Base-by-base conservation (phyloP, 441 rosid species). In the Gossypium trilobum region DNA sequence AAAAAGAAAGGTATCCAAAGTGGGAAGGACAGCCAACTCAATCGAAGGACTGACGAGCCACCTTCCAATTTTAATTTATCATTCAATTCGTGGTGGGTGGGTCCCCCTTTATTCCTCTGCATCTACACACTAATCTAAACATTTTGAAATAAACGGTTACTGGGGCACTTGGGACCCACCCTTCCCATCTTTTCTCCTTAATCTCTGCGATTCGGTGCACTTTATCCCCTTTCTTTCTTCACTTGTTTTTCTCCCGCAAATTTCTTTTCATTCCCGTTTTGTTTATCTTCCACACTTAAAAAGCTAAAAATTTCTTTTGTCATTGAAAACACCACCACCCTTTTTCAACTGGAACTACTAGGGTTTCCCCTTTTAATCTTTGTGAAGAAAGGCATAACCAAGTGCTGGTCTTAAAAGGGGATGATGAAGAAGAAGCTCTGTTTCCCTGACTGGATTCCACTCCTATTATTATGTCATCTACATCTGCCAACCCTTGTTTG, bases 401-500 rank as follows among this genome's bases (percentile, higher is more conserved):
- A 68, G 54, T 42, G 65, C 33, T 13, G 63, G 27, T 10, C 23
- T 23, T 20, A 17, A 20, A 20, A 20, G 13, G 27, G 27, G 60
- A 42, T 62, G 74, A 6, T 17, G 78, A 76, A 60, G 51, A 68
- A 64, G 60, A 55, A 55, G 23, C 72, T 70, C 29, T 71, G 57
- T 70, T 77, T 60, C 69, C 75, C 44, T 29, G 61, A 7, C 44
- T 79, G 79, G 78, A 73, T 72, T 51, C 36, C 71, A 13, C 76
- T 79, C 44, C 44, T 36, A 36, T 36, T 36, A 9, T 55, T 55
- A 31, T 78, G 20, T 70, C 76, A 70, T 70, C 82, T 84, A 11
- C 80, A 80, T 20, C 78, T 78, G 14, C 33, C 81, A 16, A 74
- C 80, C 70, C 50, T 70, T 72, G 88, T 84, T 78, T 73, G 68